A percentile compares a stretch with the other conserved stretches of the same genome.
Evolutionary conservation across 176 grass and related monocot species (phyloP).

Genomic region (Calamus simplicifolius): DNA sequence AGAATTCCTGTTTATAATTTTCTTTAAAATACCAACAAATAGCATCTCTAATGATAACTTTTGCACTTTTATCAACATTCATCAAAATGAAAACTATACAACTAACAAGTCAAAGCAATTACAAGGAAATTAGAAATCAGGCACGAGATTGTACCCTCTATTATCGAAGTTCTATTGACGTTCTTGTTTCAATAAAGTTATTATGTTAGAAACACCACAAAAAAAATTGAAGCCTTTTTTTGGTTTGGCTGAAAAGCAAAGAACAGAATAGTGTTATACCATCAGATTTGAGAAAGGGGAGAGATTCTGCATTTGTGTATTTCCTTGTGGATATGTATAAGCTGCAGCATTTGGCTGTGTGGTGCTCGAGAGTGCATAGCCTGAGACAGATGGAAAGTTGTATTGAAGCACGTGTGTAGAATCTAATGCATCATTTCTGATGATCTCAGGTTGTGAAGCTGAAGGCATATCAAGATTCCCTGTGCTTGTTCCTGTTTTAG

Average conservation of each 20-base stretch:
- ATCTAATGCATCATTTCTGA: constrained; percentile 51
- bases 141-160: too few species aligned
- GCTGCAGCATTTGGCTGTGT: constrained; percentile 20
- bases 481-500: constrained; percentile 38
- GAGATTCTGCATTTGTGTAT: not conserved
- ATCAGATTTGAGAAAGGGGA: constrained; percentile 31
- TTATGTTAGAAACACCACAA: too few species aligned
- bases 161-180: too few species aligned
- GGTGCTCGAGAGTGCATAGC: constrained; percentile 40
- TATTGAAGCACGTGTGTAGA: constrained; percentile 61
- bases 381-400: constrained; percentile 63
- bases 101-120: too few species aligned
- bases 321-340: not conserved
- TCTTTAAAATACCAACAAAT: too few species aligned
- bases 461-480: constrained; percentile 66
- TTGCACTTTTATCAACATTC: too few species aligned
- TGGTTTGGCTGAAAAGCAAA: not conserved
- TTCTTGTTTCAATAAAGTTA: too few species aligned
- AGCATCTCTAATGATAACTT: too few species aligned
- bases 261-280: constrained; percentile 25
- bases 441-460: constrained; percentile 56
- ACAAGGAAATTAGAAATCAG: too few species aligned
- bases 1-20: too few species aligned
- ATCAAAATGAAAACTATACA: too few species aligned
- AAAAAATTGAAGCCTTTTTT: too few species aligned